A percentile compares a stretch with the other conserved stretches of the same genome.
Evolutionary conservation across 192 early-diverging fungal genomes (phyloP).

Genomic region (Podochytrium sp.): DNA sequence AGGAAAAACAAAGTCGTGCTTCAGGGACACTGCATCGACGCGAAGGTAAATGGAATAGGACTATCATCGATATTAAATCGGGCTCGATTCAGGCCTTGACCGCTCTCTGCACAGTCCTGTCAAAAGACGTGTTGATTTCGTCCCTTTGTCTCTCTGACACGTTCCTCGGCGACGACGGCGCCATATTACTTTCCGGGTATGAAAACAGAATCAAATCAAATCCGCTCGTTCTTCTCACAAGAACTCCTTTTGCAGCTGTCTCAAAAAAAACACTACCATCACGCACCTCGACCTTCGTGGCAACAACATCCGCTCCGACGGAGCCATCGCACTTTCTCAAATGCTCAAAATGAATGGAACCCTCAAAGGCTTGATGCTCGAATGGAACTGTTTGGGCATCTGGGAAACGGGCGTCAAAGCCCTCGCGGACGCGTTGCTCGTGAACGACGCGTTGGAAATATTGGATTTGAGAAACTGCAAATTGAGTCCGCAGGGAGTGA

Average conservation of each 20-base stretch:
- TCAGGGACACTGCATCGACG: conserved; percentile 25
- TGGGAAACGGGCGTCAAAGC: conserved; percentile 59
- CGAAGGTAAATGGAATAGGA: conserved; percentile 1
- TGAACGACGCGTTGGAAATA: conserved; percentile 52
- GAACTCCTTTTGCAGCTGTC: conserved; percentile 26
- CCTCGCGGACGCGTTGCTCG: conserved; percentile 54
- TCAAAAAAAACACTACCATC: conserved; percentile 57
- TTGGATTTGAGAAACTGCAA: conserved; percentile 67
- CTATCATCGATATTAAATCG: background rate
- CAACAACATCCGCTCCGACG: conserved; percentile 62
- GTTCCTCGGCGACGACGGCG: conserved; percentile 62
- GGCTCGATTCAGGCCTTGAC: conserved; percentile 35
- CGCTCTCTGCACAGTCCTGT: conserved; percentile 47
- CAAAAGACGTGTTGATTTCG: conserved; percentile 40
- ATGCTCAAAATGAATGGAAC: conserved; percentile 60
- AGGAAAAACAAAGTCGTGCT: conserved; percentile 18
- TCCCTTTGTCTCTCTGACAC: conserved; percentile 49
- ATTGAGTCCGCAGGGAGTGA: conserved; percentile 51
- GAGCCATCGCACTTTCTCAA: conserved; percentile 58
- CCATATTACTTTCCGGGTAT: conserved; percentile 45
- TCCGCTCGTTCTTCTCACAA: too few relatives aligned
- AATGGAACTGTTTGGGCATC: conserved; percentile 69
- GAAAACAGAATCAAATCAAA: too few relatives aligned
- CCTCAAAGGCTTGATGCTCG: conserved; percentile 51
- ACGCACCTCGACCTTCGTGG: conserved; percentile 54